Evolutionary conservation across 1,284 basidiomycete species (phyloP).

Genomic region (Ceraceosorus guamensis): DNA sequence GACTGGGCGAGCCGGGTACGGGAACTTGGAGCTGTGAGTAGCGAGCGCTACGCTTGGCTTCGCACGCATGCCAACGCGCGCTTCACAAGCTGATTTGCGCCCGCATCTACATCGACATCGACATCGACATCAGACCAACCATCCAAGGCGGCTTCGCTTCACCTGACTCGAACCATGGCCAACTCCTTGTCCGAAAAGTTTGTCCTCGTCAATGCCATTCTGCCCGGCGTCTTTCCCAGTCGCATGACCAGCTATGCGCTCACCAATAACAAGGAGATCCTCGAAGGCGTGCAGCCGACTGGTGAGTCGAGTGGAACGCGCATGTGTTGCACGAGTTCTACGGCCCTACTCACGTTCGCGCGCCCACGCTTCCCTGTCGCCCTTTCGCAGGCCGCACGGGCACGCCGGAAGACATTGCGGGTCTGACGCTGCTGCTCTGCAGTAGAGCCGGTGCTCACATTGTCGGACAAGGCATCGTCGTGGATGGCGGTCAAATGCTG

Average conservation of each 20-base stretch:
- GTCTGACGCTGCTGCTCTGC: slow-evolving; percentile 64
- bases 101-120: background rate
- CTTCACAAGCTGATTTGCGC: too few relatives aligned
- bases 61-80: background rate
- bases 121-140: slow-evolving; percentile 50
- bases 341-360: background rate
- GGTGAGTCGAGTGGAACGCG: slow-evolving; percentile 14
- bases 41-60: background rate
- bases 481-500: slow-evolving; percentile 60
- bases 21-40: slow-evolving; percentile 75
- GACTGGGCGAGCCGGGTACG: slow-evolving; percentile 56
- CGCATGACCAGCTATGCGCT: slow-evolving; percentile 78
- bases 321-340: background rate
- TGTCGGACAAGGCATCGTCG: slow-evolving; percentile 59
- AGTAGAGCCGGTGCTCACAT: slow-evolving; percentile 66
- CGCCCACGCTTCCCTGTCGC: background rate
- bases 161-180: slow-evolving; percentile 69
- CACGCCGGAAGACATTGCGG: slow-evolving; percentile 65
- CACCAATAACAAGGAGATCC: slow-evolving; percentile 51
- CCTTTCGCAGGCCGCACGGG: slow-evolving; percentile 56
- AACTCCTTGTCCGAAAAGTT: slow-evolving; percentile 58
- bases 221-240: slow-evolving; percentile 67
- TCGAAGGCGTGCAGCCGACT: slow-evolving; percentile 41
- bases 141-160: slow-evolving; percentile 68
- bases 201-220: slow-evolving; percentile 67